Evolutionary conservation across 345 rosid genomes (phyloP).

Genomic region (Eucalyptus erythrocorys): DNA sequence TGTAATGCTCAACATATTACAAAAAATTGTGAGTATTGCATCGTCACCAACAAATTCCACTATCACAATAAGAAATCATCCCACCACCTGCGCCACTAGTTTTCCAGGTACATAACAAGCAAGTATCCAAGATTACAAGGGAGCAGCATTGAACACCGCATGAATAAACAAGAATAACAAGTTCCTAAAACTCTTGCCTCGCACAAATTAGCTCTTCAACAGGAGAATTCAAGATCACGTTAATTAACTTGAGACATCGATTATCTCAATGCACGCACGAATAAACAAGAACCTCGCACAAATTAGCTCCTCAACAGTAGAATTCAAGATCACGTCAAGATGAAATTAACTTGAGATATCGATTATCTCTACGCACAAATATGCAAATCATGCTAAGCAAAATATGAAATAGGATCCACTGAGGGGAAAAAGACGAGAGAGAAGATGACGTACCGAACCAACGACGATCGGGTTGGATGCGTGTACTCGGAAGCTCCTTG

Average conservation of each 20-base stretch:
- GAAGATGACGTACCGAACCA: slow-evolving; percentile 52
- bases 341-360: neutral
- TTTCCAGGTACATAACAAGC: neutral
- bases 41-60: neutral
- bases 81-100: neutral
- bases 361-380: neutral
- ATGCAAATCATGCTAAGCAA: neutral
- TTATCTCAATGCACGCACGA: neutral
- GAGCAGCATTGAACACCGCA: neutral
- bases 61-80: neutral
- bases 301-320: neutral
- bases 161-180: neutral
- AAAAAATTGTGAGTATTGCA: neutral
- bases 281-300: neutral
- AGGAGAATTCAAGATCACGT: neutral
- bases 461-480: slow-evolving; percentile 79
- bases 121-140: neutral
- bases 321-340: neutral
- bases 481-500: slow-evolving; percentile 57
- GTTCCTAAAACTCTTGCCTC: neutral
- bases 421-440: neutral
- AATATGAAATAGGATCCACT: neutral
- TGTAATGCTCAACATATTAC: neutral
- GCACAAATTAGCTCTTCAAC: neutral
- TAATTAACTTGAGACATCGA: neutral